phyloP scores from a whole-genome alignment of 2,329 filamentous ascomycete species.

The Sclerotinia glacialis region DNA sequence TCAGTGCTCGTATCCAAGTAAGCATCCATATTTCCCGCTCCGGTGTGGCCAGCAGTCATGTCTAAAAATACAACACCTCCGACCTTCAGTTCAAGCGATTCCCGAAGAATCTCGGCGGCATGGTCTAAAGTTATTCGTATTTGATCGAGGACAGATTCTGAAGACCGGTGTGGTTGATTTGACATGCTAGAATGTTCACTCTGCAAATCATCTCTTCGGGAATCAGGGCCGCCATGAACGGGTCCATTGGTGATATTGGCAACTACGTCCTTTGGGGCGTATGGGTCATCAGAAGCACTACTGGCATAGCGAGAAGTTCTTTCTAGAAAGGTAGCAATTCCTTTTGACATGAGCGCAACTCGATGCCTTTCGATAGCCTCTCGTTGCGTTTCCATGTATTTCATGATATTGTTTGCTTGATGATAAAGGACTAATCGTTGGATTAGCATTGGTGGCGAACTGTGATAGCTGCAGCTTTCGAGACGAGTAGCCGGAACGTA shows the following conservation, averaged over 20 bases:
- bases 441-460: neutral
- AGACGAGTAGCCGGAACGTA: conserved; percentile 37
- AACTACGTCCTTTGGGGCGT: neutral
- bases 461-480: conserved; percentile 48
- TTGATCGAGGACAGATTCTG: conserved; percentile 31
- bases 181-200: neutral
- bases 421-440: conserved; percentile 50
- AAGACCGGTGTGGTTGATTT: neutral
- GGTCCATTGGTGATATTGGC: neutral
- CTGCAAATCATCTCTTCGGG: neutral
- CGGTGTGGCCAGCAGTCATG: conserved; percentile 30
- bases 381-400: conserved; percentile 56
- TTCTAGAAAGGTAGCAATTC: conserved; percentile 52
- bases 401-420: conserved; percentile 48
- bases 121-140: conserved; percentile 35
- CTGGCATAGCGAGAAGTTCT: conserved; percentile 33
- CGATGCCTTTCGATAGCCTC: conserved; percentile 50
- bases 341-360: conserved; percentile 51
- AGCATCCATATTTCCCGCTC: conserved; percentile 24
- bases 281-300: neutral
- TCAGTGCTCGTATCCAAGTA: conserved; percentile 24
- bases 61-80: conserved; percentile 38
- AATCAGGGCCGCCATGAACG: neutral
- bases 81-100: conserved; percentile 34
- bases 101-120: conserved; percentile 35